Base-by-base conservation (phyloP, 495 filamentous ascomycete species). In the Jackrogersella minutella region DNA sequence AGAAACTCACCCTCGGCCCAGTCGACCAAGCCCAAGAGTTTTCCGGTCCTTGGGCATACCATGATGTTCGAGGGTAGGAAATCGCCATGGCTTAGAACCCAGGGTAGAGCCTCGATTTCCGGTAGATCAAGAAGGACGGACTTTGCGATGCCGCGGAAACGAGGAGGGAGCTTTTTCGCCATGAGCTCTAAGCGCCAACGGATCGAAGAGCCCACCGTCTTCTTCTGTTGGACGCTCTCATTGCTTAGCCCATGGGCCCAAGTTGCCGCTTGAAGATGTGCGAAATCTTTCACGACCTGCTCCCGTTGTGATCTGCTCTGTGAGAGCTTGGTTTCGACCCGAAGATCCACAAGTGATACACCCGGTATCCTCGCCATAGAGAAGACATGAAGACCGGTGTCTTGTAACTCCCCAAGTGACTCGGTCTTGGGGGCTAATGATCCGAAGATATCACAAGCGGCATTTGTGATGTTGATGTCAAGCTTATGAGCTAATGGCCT, bases 1-100 rank as follows among this genome's bases (percentile, higher is more conserved):
- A 87, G 70, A 44, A 70, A 77, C 69, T 87, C 85, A 0, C 81
- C 82, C 63, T 88, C 86, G 0, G 84, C 84, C 86, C 87, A 90
- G 62, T 87, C 86, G 5, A 89, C 73, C 4, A 88, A 55, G 0
- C 86, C 87, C 0, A 63, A 68, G 2, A 88, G 57, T 77, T 69
- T 57, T 11, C 72, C 72, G 4, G 72, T 56, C 14, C 53, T 28
- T 24, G 65, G 52, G 14, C 21, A 39, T 4, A 88, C 79, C 66
- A 87, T 79, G 44, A 89, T 81, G 61, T 88, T 89, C 9, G 73
- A 72, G 2, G 82, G 73, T 0, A 82, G 61, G 14, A 88, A 69
- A 70, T 89, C 86, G 3, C 85, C 85, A 62, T 88, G 85, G 4
- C 79, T 87, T 4, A 88, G 68, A 3, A 82, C 80, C 80, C 81